Base-by-base conservation (phyloP, 495 filamentous ascomycete genomes). In the Penicillium arizonense region DNA sequence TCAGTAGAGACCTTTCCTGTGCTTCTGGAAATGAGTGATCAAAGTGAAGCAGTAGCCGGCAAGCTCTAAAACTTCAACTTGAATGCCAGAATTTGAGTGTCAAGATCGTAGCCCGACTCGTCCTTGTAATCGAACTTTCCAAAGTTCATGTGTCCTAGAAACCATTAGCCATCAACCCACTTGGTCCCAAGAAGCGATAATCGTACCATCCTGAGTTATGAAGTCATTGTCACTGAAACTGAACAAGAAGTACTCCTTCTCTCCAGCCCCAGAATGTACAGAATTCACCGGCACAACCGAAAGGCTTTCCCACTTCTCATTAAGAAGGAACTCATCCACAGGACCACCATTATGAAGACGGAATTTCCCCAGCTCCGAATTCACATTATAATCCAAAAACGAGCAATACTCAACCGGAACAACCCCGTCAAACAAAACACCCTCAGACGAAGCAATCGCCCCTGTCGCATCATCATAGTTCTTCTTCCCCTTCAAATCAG, bases 281-380 rank as follows among this genome's bases (percentile, higher is more conserved):
- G 64, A 59, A 57, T 85, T 76, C 9, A 85, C 84, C 1, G 88
- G 87, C 6, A 86, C 75, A 41, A 89, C 61, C 8, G 82, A 79
- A 24, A 94, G 61, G 33, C 79, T 77, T 73, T 94, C 88, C 89
- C 88, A 94, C 63, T 92, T 94, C 76, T 92, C 89, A 64, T 92
- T 88, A 57, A 90, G 65, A 23, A 89, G 64, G 2, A 61, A 54
- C 8, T 57, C 50, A 61, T 86, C 78, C 58, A 82, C 76, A 1
- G 63, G 65, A 0, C 82, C 84, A 2, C 88, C 86, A 57, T 91
- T 90, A 55, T 87, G 85, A 10, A 90, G 57, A 0, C 82, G 79
- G 59, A 91, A 92, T 37, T 81, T 79, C 35, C 75, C 79, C 21
- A 92, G 73, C 71, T 92, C 76, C 11, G 69, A 55, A 48, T 88